These are phyloP conservation scores for Podospora didyma DNA, from an alignment of 495 filamentous ascomycete species.

Conservation along the genomic window DNA sequence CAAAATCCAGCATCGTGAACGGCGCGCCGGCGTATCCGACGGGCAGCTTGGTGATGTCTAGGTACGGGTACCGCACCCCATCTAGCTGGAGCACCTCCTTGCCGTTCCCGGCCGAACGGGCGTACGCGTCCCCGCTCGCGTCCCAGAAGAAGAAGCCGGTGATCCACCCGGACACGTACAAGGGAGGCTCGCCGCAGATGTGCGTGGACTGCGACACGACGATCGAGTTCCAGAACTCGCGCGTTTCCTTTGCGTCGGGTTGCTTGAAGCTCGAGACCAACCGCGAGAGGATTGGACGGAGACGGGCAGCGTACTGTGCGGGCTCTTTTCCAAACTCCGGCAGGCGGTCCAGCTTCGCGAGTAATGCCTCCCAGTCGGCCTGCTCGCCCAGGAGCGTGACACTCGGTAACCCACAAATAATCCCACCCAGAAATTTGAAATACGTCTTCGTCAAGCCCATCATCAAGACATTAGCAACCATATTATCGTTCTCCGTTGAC, in stretches of 20 bases:
- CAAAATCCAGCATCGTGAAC: slow-evolving; percentile 26
- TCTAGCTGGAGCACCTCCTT: slow-evolving; percentile 11
- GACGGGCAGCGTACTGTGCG: slow-evolving; percentile 15
- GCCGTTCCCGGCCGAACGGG: not conserved
- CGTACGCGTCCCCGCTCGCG: slow-evolving; percentile 25
- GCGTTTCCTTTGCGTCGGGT: slow-evolving; percentile 28
- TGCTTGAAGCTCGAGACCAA: slow-evolving; percentile 33
- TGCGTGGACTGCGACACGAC: slow-evolving; percentile 11
- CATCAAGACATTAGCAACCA: slow-evolving; percentile 35
- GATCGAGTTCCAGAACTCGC: slow-evolving; percentile 41
- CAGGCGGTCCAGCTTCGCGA: slow-evolving; percentile 25
- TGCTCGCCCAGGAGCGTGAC: slow-evolving; percentile 35
- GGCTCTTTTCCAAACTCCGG: slow-evolving; percentile 35
- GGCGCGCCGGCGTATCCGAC: slow-evolving; percentile 27
- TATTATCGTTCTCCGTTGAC: slow-evolving; percentile 25
- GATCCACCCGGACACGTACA: slow-evolving; percentile 41
- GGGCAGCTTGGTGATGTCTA: slow-evolving; percentile 23
- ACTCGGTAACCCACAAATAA: slow-evolving; percentile 35
- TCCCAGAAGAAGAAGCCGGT: slow-evolving; percentile 48
- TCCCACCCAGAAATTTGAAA: slow-evolving; percentile 22
- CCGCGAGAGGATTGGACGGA: slow-evolving; percentile 31
- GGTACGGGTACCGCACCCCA: slow-evolving; percentile 14
- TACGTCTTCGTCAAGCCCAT: slow-evolving; percentile 36
- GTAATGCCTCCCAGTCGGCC: slow-evolving; percentile 33
- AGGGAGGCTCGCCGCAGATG: slow-evolving; percentile 24